Conservation (phyloP, 179 eudicot species). For the Actinidia chinensis region DNA sequence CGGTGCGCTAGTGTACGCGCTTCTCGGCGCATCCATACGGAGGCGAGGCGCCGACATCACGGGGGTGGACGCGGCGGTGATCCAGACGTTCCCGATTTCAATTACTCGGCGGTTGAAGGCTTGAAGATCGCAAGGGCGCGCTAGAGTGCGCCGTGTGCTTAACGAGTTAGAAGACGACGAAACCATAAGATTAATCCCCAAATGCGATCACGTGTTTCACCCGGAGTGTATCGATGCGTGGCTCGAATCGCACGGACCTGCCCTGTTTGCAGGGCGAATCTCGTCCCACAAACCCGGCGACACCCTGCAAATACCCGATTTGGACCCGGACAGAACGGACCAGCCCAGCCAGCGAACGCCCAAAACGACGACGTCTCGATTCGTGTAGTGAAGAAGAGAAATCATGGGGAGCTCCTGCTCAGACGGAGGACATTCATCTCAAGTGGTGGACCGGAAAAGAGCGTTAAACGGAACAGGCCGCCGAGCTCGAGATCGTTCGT, state of each 20-base stretch:
- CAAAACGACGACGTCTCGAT: slow-evolving; percentile 21
- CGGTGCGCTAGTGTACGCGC: slow-evolving; percentile 12
- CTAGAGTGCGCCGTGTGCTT: slow-evolving; percentile 82
- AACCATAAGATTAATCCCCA: slow-evolving; percentile 55
- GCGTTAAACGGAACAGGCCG: slow-evolving; percentile 33
- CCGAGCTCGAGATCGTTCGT: slow-evolving; percentile 39
- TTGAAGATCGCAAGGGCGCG: slow-evolving; percentile 56
- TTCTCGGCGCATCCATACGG: slow-evolving; percentile 26
- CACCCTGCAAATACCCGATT: slow-evolving; percentile 19
- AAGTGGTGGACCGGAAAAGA: slow-evolving; percentile 24
- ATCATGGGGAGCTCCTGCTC: no score
- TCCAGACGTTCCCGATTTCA: slow-evolving; percentile 60
- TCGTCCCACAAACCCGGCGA: slow-evolving; percentile 37
- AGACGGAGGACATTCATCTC: no score
- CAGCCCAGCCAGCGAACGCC: neutral
- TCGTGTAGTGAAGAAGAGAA: slow-evolving; percentile 3
- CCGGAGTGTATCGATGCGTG: slow-evolving; percentile 74
- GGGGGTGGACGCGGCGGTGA: slow-evolving; percentile 48
- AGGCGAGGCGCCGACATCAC: slow-evolving; percentile 33
- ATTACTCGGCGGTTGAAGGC: slow-evolving; percentile 47
- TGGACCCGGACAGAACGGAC: neutral
- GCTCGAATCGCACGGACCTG: slow-evolving; percentile 70
- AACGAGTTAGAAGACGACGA: slow-evolving; percentile 80
- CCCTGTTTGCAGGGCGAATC: slow-evolving; percentile 71
- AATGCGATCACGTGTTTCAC: slow-evolving; percentile 83